A percentile compares a stretch with the other conserved stretches of the same genome.
Evolutionary conservation across 164 flowering plant species (phyloP).

Genomic region (Berberis thunbergii): DNA sequence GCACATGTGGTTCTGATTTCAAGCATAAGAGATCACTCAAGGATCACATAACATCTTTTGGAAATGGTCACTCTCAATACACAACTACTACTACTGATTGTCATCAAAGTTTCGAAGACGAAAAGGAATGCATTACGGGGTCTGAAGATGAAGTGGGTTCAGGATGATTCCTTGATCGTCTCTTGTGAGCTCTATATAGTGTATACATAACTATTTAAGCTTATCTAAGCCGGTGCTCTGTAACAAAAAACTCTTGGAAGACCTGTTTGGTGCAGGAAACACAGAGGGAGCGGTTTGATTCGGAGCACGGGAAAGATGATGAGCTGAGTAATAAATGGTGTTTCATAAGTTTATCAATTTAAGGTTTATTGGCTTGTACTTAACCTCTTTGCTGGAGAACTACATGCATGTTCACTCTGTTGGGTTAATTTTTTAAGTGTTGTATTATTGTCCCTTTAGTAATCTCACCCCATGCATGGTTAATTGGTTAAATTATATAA

Average conservation of each 20-base stretch:
- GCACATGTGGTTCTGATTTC: conserved; percentile 76
- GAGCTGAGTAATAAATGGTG: background rate
- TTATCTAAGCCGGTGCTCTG: conserved; percentile 50
- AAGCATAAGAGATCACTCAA: conserved; percentile 78
- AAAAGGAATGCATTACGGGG: conserved; percentile 45
- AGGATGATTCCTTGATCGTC: background rate
- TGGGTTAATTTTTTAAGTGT: too few relatives aligned
- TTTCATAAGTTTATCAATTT: too few relatives aligned
- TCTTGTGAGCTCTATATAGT: background rate
- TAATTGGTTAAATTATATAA: too few relatives aligned
- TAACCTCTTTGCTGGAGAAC: too few relatives aligned
- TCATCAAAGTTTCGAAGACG: conserved; percentile 39
- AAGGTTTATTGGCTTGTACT: too few relatives aligned
- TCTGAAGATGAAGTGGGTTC: conserved; percentile 37
- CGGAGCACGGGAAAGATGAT: conserved; percentile 40
- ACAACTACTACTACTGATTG: conserved; percentile 17
- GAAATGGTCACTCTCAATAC: conserved; percentile 53
- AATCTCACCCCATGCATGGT: too few relatives aligned
- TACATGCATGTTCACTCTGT: too few relatives aligned
- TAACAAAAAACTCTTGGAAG: conserved; percentile 52
- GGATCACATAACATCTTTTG: conserved; percentile 68
- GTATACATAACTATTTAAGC: background rate
- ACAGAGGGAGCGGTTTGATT: conserved; percentile 47
- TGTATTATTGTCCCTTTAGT: too few relatives aligned
- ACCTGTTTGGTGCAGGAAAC: conserved; percentile 9